These are phyloP conservation scores for Phellinidium pouzarii DNA, from an alignment of 1,284 basidiomycete genomes.

Conservation along the genomic window DNA sequence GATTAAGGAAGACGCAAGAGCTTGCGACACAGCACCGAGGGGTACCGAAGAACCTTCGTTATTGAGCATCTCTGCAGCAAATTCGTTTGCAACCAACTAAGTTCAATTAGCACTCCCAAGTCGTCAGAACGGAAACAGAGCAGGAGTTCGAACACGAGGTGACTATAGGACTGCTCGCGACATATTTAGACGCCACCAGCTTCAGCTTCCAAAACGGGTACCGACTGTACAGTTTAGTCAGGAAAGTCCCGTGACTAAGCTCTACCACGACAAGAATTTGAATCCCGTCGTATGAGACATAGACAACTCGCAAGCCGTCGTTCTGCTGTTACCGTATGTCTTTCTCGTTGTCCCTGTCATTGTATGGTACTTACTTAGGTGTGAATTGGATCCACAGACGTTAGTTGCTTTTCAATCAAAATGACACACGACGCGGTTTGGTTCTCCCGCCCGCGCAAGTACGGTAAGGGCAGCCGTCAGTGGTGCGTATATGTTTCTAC, in stretches of 20 bases:
- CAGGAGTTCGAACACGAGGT: no score
- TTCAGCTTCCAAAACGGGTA: not conserved
- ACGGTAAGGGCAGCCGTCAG: conserved; percentile 91
- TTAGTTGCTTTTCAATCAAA: no score
- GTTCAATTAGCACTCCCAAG: no score
- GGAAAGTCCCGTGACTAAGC: not conserved
- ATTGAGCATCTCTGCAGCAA: no score
- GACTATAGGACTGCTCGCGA: no score
- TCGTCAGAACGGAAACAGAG: no score
- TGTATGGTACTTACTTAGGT: no score
- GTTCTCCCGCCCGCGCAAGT: conserved; percentile 92
- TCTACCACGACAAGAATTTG: not conserved
- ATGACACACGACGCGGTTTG: conserved; percentile 91
- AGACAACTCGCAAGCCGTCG: not conserved
- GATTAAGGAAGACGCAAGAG: no score
- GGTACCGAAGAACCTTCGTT: no score
- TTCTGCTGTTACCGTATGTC: not conserved
- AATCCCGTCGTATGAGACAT: not conserved
- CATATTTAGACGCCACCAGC: not conserved
- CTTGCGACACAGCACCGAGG: no score
- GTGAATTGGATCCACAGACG: no score
- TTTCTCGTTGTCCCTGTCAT: not conserved
- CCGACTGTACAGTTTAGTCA: not conserved
- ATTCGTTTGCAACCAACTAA: no score
- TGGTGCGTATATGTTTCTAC: conserved; percentile 53